These are phyloP conservation scores for Adansonia digitata DNA, from an alignment of 345 rosid species.

Conservation along the genomic window DNA sequence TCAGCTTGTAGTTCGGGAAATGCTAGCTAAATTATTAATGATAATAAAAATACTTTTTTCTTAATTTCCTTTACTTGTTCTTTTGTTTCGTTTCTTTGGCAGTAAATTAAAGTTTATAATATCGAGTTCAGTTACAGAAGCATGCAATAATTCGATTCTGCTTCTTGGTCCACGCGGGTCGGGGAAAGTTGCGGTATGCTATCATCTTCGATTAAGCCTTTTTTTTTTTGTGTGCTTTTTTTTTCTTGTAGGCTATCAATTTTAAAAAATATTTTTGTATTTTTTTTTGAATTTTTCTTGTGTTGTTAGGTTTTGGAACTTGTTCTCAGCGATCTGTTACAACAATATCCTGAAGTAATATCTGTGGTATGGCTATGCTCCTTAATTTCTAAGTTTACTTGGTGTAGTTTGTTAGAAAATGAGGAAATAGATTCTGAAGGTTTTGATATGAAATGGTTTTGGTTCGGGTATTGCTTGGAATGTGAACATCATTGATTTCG, in stretches of 20 bases:
- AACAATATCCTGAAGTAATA: slow-evolving; percentile 63
- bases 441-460: not conserved
- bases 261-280: not conserved
- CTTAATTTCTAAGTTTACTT: not conserved
- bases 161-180: slow-evolving; percentile 95
- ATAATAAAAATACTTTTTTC: not conserved
- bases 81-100: slow-evolving; percentile 6
- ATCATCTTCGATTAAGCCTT: not conserved
- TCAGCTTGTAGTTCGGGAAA: not conserved
- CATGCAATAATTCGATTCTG: slow-evolving; percentile 83
- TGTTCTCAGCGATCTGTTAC: slow-evolving; percentile 57
- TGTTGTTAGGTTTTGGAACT: slow-evolving; percentile 74
- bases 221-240: not conserved
- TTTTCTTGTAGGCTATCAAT: not conserved
- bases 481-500: not conserved
- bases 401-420: not conserved
- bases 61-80: not conserved
- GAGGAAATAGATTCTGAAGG: not conserved
- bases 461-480: not conserved
- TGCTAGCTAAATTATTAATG: not conserved
- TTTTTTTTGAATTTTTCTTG: not conserved
- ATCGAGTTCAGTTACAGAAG: slow-evolving; percentile 69
- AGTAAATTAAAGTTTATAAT: slow-evolving; percentile 74
- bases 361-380: slow-evolving; percentile 49
- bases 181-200: slow-evolving; percentile 67